These are phyloP conservation scores for Xerocomellus amylosporus DNA, from an alignment of 768 basidiomycete species.

Conservation along the genomic window DNA sequence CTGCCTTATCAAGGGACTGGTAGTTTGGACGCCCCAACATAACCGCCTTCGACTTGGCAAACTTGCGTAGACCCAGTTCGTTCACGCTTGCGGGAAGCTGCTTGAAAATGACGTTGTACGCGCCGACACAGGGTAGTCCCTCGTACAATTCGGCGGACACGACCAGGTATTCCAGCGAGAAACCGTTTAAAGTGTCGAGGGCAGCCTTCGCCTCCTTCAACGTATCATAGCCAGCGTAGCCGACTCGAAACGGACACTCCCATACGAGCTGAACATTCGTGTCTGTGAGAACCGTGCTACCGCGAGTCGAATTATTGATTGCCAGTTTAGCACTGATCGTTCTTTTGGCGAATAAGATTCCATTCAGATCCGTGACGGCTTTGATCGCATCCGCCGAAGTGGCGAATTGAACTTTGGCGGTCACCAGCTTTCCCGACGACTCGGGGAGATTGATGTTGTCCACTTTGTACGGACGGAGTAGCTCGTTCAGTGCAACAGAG, in stretches of 20 bases:
- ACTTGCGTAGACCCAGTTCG: conserved; percentile 42
- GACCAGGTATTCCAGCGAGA: conserved; percentile 37
- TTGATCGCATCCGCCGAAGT: conserved; percentile 47
- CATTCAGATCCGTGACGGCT: conserved; percentile 54
- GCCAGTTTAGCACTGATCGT: conserved; percentile 46
- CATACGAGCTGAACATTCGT: conserved; percentile 57
- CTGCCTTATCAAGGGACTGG: conserved; percentile 30
- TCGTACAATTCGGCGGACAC: conserved; percentile 51
- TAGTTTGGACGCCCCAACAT: conserved; percentile 54
- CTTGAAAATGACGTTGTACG: conserved; percentile 58
- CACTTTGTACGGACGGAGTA: conserved; percentile 46
- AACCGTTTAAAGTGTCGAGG: conserved; percentile 41
- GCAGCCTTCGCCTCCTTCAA: conserved; percentile 48
- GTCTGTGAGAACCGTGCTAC: conserved; percentile 46
- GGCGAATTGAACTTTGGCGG: conserved; percentile 47
- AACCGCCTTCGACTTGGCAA: conserved; percentile 46
- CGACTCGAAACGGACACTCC: conserved; percentile 54
- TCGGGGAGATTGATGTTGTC: conserved; percentile 36
- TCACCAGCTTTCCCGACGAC: conserved; percentile 22
- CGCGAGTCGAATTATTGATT: conserved; percentile 36
- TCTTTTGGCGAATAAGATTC: conserved; percentile 36
- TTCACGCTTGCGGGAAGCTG: conserved; percentile 48
- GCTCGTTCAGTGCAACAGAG: conserved; percentile 31
- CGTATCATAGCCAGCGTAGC: conserved; percentile 62
- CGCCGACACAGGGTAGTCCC: conserved; percentile 57